Evolutionary conservation across 139 green algal genomes (phyloP).

Genomic region (Zygnema circumcarinatum): DNA sequence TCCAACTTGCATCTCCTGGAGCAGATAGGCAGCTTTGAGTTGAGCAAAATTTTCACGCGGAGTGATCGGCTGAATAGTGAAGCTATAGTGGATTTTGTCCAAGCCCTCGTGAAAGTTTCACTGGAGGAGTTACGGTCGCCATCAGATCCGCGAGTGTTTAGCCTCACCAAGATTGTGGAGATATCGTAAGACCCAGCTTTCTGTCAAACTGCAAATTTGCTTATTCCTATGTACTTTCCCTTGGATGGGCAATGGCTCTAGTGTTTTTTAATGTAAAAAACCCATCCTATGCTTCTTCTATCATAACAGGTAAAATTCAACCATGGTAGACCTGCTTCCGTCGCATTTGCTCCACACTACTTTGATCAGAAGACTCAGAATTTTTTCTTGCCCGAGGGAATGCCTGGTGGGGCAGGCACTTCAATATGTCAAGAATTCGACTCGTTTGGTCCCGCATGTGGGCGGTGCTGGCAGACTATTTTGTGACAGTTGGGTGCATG

Average conservation of each 20-base stretch:
- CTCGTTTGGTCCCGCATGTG: slow-evolving; percentile 97
- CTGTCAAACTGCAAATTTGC: no score
- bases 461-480: slow-evolving; percentile 92
- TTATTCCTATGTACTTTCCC: no score
- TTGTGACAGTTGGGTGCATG: slow-evolving; percentile 84
- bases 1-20: slow-evolving; percentile 53
- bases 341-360: no score
- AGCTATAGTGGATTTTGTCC: slow-evolving; percentile 91
- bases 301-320: no score
- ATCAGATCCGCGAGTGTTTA: slow-evolving; percentile 83
- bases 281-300: no score
- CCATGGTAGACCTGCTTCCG: no score
- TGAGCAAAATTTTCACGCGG: slow-evolving; percentile 70
- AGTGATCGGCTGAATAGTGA: slow-evolving; percentile 78
- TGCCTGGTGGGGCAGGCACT: slow-evolving; percentile 79
- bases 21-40: slow-evolving; percentile 56
- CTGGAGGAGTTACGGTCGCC: slow-evolving; percentile 76
- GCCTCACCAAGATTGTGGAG: slow-evolving; percentile 94
- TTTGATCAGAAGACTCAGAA: no score
- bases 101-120: slow-evolving; percentile 75
- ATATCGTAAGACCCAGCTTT: slow-evolving; percentile 73
- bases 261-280: no score
- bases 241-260: no score
- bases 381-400: no score
- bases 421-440: slow-evolving; percentile 97